Evolutionary conservation across 78 protist species (phyloP).

Genomic region (Dictyostelium brefeldianum): DNA sequence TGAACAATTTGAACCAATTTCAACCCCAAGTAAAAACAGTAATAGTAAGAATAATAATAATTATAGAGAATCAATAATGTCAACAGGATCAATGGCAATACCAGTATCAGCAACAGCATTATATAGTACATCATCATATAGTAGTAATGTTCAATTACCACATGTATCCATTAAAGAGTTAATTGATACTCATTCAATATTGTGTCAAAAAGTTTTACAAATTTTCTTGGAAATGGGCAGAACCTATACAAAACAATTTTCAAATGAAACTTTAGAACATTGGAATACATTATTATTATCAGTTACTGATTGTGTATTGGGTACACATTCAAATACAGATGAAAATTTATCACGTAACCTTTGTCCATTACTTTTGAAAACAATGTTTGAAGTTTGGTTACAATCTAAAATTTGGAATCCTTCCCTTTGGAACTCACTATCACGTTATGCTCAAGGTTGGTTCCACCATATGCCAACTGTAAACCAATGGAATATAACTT

Average conservation of each 20-base stretch:
- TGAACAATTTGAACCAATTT: not conserved
- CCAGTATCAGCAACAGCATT: not conserved
- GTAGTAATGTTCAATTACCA: slow-evolving; percentile 15
- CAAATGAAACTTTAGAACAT: slow-evolving; percentile 58
- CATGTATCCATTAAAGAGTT: not conserved
- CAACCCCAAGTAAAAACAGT: not conserved
- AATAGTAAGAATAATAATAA: not conserved
- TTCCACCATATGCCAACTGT: slow-evolving; percentile 72
- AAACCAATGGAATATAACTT: slow-evolving; percentile 49
- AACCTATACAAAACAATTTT: slow-evolving; percentile 35
- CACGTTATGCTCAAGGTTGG: slow-evolving; percentile 54
- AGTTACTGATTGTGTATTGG: slow-evolving; percentile 32
- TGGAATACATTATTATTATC: slow-evolving; percentile 60
- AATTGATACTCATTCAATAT: slow-evolving; percentile 43
- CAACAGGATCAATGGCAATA: not conserved
- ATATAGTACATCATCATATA: not conserved
- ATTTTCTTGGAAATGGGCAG: slow-evolving; percentile 60
- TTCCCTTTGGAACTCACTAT: slow-evolving; percentile 19
- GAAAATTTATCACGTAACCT: slow-evolving; percentile 26
- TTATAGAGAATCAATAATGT: slow-evolving; percentile 14
- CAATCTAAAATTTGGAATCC: slow-evolving; percentile 59
- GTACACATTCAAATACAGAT: slow-evolving; percentile 24
- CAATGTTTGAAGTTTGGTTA: slow-evolving; percentile 70
- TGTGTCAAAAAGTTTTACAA: slow-evolving; percentile 73
- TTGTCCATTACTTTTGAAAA: slow-evolving; percentile 63